These are phyloP conservation scores for Eucalyptus marginata DNA, from an alignment of 345 rosid species.

Conservation along the genomic window DNA sequence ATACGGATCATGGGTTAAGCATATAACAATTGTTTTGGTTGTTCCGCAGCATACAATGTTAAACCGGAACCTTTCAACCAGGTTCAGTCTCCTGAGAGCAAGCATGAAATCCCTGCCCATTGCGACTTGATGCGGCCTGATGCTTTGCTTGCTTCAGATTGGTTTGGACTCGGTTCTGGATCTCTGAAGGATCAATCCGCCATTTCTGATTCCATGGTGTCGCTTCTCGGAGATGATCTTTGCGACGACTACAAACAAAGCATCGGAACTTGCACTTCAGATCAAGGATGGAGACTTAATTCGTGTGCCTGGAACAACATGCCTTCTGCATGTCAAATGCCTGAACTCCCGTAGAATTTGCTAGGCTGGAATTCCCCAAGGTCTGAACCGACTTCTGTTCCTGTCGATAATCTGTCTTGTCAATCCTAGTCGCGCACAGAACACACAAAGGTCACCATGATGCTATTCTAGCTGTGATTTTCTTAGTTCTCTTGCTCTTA, in stretches of 20 bases:
- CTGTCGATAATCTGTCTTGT: not conserved
- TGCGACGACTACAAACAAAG: slow-evolving; percentile 48
- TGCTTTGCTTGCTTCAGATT: slow-evolving; percentile 61
- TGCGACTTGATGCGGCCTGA: slow-evolving; percentile 38
- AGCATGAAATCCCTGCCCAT: slow-evolving; percentile 8
- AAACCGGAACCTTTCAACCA: slow-evolving; percentile 31
- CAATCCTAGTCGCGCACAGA: not conserved
- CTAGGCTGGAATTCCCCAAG: not conserved
- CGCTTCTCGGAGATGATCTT: slow-evolving; percentile 66
- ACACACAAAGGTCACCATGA: not conserved
- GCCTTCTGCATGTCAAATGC: slow-evolving; percentile 71
- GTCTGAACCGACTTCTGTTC: not conserved
- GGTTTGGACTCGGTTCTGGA: slow-evolving; percentile 56
- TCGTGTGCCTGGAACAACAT: slow-evolving; percentile 78
- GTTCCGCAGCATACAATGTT: slow-evolving; percentile 18
- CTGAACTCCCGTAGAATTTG: slow-evolving; percentile 37
- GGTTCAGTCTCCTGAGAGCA: slow-evolving; percentile 19
- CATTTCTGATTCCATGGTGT: slow-evolving; percentile 52
- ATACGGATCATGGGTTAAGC: not conserved
- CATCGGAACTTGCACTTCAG: slow-evolving; percentile 21
- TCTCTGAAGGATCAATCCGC: slow-evolving; percentile 34
- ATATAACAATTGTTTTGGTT: not conserved
- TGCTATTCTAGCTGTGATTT: not conserved
- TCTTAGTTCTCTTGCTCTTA: not conserved
- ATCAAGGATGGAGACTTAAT: slow-evolving; percentile 50